Conservation (phyloP, 2,329 filamentous ascomycete species). For the Sclerotiophoma versabilis region DNA sequence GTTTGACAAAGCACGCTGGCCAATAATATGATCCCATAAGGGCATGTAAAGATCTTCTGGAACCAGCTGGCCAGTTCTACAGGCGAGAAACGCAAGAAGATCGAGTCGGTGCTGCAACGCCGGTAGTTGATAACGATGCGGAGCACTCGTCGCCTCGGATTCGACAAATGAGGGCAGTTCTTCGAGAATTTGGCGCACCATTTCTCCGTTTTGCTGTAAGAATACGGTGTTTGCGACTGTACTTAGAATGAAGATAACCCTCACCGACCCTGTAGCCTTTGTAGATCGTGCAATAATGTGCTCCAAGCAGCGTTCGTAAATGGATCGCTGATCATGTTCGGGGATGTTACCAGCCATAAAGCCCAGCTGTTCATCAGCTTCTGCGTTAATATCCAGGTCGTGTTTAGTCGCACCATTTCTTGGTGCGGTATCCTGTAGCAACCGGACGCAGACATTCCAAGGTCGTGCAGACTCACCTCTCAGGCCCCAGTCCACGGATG, state of each 20-base stretch:
- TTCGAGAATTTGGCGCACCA: conserved; percentile 44
- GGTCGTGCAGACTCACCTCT: conserved; percentile 48
- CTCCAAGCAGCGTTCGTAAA: conserved; percentile 71
- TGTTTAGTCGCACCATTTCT: conserved; percentile 61
- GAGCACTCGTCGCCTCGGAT: conserved; percentile 22
- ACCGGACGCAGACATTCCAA: conserved; percentile 66
- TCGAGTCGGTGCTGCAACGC: conserved; percentile 56
- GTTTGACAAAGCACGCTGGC: conserved; percentile 64
- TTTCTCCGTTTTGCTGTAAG: conserved; percentile 34
- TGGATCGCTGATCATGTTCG: conserved; percentile 64
- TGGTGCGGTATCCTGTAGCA: conserved; percentile 76
- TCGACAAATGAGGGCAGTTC: conserved; percentile 50
- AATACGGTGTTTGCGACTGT: conserved; percentile 27
- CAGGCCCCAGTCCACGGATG: conserved; percentile 22
- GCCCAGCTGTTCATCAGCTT: conserved; percentile 68
- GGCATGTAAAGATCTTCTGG: conserved; percentile 65
- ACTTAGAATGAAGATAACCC: conserved; percentile 58
- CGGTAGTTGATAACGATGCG: conserved; percentile 19
- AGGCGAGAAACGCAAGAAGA: conserved; percentile 65
- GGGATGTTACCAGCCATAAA: conserved; percentile 66
- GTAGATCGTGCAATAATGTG: conserved; percentile 70
- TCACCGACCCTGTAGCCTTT: conserved; percentile 76
- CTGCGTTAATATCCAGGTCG: conserved; percentile 67
- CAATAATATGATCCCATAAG: conserved; percentile 78
- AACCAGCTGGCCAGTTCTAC: conserved; percentile 67